phyloP scores from a whole-genome alignment of 2,329 filamentous ascomycete species.

The Colletotrichum siamense region DNA sequence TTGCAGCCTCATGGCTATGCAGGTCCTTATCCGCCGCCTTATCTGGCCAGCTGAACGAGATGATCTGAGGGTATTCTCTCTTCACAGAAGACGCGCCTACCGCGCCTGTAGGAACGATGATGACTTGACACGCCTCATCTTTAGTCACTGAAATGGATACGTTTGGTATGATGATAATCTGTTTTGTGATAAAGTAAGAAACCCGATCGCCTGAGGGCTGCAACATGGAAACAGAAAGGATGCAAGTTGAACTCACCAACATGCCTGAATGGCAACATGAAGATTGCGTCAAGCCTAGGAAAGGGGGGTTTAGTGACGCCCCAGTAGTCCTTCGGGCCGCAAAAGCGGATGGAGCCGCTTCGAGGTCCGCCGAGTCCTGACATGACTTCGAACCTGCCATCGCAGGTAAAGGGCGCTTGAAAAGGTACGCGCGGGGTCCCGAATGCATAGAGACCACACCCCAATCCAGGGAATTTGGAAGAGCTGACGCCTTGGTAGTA shows the following conservation, averaged over 20 bases:
- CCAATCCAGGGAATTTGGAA: not conserved
- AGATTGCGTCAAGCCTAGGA: not conserved
- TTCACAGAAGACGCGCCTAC: not conserved
- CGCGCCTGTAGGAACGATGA: not conserved
- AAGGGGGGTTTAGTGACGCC: not conserved
- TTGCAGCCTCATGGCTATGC: not conserved
- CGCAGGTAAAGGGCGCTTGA: not conserved
- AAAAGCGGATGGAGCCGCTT: not conserved
- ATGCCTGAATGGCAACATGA: not conserved
- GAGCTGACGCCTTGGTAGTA: not conserved
- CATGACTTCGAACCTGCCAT: not conserved
- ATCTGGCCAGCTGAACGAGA: not conserved
- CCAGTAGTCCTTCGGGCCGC: not conserved
- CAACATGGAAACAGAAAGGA: not conserved
- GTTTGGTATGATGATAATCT: not conserved
- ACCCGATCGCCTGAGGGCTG: rapidly evolving
- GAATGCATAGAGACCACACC: not conserved
- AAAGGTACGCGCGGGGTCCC: not conserved
- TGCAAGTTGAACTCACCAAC: not conserved
- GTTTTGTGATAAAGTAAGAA: not conserved
- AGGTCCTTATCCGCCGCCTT: not conserved
- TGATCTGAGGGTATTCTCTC: not conserved
- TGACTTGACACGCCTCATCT: not conserved
- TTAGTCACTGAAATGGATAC: not conserved
- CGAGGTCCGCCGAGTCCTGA: not conserved